Conservation (phyloP, 352 stramenopile species). For the Globisporangium takayamanum region DNA sequence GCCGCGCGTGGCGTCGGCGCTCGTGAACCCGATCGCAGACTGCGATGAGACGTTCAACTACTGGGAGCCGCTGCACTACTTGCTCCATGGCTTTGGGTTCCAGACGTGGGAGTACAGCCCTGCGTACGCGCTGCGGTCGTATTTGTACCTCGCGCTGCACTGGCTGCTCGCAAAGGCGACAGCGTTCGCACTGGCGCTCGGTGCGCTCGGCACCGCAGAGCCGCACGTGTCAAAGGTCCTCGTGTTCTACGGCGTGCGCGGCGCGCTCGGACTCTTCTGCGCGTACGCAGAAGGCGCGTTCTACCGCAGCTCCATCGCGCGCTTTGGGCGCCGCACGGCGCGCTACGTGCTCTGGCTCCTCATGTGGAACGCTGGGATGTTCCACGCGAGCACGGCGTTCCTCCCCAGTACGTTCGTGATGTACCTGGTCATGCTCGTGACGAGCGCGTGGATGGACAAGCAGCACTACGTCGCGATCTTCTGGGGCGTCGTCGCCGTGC, state of each 20-base stretch:
- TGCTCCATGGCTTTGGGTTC: constrained; percentile 90
- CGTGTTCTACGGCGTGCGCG: constrained; percentile 89
- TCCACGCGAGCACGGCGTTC: constrained; percentile 88
- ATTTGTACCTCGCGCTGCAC: constrained; percentile 88
- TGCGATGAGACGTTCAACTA: constrained; percentile 99
- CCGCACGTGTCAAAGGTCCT: constrained; percentile 51
- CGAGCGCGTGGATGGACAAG: constrained; percentile 72
- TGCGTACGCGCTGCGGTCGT: constrained; percentile 94
- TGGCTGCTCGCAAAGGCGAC: constrained; percentile 40
- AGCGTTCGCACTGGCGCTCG: constrained; percentile 31
- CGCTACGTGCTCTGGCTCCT: constrained; percentile 70
- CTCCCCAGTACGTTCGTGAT: constrained; percentile 91
- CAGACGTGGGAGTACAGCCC: constrained; percentile 91
- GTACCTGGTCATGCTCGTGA: constrained; percentile 77
- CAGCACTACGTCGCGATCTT: constrained; percentile 71
- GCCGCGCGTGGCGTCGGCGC: constrained; percentile 37
- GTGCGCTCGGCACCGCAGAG: constrained; percentile 13
- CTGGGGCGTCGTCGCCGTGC: constrained; percentile 86
- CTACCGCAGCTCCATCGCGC: constrained; percentile 54
- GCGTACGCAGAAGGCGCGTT: constrained; percentile 85
- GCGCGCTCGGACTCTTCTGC: constrained; percentile 64
- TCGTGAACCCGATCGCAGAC: constrained; percentile 89
- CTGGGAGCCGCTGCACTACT: constrained; percentile 98
- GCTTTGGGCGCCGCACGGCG: constrained; percentile 59
- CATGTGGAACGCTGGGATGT: constrained; percentile 89